Evolutionary conservation across 164 flowering plant genomes (phyloP).

Genomic region (Buxus sempervirens): DNA sequence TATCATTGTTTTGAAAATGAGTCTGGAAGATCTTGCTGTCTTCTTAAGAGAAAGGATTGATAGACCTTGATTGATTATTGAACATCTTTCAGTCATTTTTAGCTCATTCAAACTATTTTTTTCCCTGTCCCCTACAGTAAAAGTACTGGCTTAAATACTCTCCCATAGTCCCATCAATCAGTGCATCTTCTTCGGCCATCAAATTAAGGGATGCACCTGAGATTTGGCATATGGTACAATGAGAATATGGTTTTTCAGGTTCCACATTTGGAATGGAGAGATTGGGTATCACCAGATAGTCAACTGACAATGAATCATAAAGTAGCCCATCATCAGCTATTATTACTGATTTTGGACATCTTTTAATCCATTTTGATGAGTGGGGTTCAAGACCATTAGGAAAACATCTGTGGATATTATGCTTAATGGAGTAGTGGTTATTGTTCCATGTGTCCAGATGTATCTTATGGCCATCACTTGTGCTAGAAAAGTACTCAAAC

Average conservation of each 20-base stretch:
- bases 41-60: too few species aligned
- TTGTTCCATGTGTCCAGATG: neutral
- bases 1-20: too few species aligned
- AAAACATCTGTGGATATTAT: neutral
- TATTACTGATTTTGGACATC: neutral
- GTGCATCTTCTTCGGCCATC: neutral
- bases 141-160: too few species aligned
- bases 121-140: too few species aligned
- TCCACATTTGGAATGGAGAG: neutral
- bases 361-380: neutral
- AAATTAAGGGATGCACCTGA: too few species aligned
- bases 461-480: neutral
- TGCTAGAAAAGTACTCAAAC: neutral
- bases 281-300: neutral
- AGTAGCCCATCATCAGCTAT: too few species aligned
- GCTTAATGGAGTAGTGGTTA: neutral
- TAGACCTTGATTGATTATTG: too few species aligned
- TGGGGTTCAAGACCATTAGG: neutral
- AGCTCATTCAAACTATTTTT: too few species aligned
- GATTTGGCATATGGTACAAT: neutral
- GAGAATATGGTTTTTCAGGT: neutral
- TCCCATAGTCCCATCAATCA: neutral
- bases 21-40: too few species aligned
- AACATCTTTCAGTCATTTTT: too few species aligned
- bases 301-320: too few species aligned